These are phyloP conservation scores for Dissophora ornata DNA, from an alignment of 192 early-diverging fungal genomes.

Conservation along the genomic window DNA sequence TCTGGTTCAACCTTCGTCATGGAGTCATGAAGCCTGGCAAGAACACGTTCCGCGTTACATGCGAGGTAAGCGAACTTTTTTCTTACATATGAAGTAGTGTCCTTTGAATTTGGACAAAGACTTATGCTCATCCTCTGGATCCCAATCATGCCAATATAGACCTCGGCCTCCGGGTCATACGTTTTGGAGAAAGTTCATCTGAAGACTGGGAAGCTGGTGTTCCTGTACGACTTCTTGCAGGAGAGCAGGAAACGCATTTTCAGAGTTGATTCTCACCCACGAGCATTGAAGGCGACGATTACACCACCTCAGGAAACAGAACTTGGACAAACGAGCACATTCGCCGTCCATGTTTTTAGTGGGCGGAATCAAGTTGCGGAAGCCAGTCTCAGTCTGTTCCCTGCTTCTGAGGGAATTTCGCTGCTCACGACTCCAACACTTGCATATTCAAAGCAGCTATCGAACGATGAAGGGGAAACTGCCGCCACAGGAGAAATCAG, in stretches of 20 bases:
- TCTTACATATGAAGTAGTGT: background rate
- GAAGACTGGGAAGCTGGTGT: conserved; percentile 68
- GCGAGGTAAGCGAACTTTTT: conserved; percentile 56
- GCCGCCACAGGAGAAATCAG: conserved; percentile 15
- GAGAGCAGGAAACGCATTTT: conserved; percentile 61
- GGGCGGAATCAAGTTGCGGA: conserved; percentile 44
- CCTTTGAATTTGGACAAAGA: too few relatives aligned
- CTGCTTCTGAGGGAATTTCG: conserved; percentile 41
- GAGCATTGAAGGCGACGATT: conserved; percentile 47
- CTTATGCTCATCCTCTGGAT: background rate
- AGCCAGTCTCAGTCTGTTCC: conserved; percentile 29
- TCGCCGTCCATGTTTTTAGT: conserved; percentile 49
- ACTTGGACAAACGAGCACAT: conserved; percentile 49
- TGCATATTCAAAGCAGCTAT: conserved; percentile 25
- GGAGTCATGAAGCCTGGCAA: conserved; percentile 62
- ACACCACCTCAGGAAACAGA: conserved; percentile 48
- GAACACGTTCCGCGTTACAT: conserved; percentile 62
- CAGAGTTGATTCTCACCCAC: conserved; percentile 60
- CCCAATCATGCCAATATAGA: conserved; percentile 44
- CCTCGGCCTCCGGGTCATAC: conserved; percentile 71
- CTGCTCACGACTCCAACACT: conserved; percentile 14
- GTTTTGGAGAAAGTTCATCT: conserved; percentile 63
- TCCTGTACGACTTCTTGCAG: conserved; percentile 64
- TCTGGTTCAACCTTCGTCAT: conserved; percentile 59
- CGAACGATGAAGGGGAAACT: background rate